Conservation (phyloP, 495 filamentous ascomycete species). For the Aspergillus bridgeri region DNA sequence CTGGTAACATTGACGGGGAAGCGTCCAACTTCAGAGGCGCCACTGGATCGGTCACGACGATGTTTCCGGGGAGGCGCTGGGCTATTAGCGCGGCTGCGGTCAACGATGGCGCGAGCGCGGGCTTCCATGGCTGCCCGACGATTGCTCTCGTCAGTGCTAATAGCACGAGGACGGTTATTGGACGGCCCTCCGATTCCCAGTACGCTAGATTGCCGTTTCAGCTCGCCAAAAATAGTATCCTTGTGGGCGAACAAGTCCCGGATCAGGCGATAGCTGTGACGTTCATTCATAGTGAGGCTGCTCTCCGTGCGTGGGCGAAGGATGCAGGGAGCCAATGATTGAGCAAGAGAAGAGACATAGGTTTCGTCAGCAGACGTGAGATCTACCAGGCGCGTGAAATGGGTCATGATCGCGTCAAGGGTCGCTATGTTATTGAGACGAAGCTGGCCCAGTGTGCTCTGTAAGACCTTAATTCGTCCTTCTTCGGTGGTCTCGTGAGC, state of each 20-base stretch:
- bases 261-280: conserved; percentile 85
- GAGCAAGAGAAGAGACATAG: conserved; percentile 74
- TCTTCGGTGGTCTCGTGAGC: conserved; percentile 70
- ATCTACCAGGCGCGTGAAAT: conserved; percentile 95
- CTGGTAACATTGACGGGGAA: conserved; percentile 77
- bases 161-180: conserved; percentile 65
- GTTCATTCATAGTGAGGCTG: conserved; percentile 91
- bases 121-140: conserved; percentile 92
- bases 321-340: conserved; percentile 78
- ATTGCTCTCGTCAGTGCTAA: conserved; percentile 95
- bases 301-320: conserved; percentile 82
- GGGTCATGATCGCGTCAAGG: conserved; percentile 95
- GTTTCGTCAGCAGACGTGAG: conserved; percentile 92
- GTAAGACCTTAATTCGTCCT: conserved; percentile 83
- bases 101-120: conserved; percentile 77
- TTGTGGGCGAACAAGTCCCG: conserved; percentile 93
- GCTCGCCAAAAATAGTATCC: conserved; percentile 88
- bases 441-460: conserved; percentile 91
- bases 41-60: conserved; percentile 77
- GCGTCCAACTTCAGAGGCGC: conserved; percentile 64
- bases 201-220: conserved; percentile 82
- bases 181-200: conserved; percentile 38
- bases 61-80: conserved; percentile 64
- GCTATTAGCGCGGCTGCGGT: conserved; percentile 66
- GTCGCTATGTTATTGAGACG: conserved; percentile 97